phyloP scores from a whole-genome alignment of 495 filamentous ascomycete species.

The Penicillium lividum region DNA sequence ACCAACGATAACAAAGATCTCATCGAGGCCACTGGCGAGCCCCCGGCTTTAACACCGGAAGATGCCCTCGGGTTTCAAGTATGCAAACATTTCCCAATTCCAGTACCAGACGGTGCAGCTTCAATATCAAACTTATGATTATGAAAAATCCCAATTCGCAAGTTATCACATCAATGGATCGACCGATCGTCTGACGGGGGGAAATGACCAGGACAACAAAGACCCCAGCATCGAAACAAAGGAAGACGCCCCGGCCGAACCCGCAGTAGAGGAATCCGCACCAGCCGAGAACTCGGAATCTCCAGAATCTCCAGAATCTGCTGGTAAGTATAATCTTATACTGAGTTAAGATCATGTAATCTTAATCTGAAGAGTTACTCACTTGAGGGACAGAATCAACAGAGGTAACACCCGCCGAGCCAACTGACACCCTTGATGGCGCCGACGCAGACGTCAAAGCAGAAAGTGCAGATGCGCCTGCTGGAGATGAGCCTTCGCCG shows the following conservation, averaged over 20 bases:
- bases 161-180: conserved; percentile 38
- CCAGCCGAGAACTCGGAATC: conserved; percentile 27
- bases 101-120: conserved; percentile 40
- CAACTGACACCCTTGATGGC: conserved; percentile 24
- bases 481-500: conserved; percentile 18
- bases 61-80: conserved; percentile 41
- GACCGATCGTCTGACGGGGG: conserved; percentile 40
- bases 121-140: conserved; percentile 46
- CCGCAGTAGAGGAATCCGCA: conserved; percentile 18
- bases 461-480: conserved; percentile 23
- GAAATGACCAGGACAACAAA: conserved; percentile 43
- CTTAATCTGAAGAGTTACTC: conserved; percentile 13
- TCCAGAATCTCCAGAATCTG: conserved; percentile 26
- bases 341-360: not conserved
- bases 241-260: conserved; percentile 18
- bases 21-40: conserved; percentile 25
- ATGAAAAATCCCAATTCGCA: conserved; percentile 34
- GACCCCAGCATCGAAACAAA: conserved; percentile 28
- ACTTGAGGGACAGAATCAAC: conserved; percentile 27
- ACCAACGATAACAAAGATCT: conserved; percentile 21
- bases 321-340: conserved; percentile 28
- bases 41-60: conserved; percentile 34
- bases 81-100: conserved; percentile 45
- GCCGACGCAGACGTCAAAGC: conserved; percentile 25
- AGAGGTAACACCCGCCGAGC: conserved; percentile 30